phyloP scores from a whole-genome alignment of 371 early-diverging fungal genomes.

The Mortierella sp. region DNA sequence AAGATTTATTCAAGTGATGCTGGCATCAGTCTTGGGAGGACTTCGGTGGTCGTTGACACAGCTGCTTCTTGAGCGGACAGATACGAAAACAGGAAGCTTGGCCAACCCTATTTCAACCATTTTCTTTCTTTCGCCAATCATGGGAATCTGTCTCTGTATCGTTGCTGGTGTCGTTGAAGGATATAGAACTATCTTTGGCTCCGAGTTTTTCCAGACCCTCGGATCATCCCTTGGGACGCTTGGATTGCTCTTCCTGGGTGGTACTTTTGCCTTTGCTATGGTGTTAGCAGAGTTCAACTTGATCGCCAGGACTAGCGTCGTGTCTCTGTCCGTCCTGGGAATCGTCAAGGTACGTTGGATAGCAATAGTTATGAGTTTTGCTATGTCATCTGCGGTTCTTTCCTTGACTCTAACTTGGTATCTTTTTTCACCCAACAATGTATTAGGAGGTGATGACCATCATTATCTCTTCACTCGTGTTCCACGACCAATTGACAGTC shows the following conservation, averaged over 20 bases:
- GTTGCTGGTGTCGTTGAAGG: constrained; percentile 75
- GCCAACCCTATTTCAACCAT: constrained; percentile 80
- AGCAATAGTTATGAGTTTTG: too few relatives aligned
- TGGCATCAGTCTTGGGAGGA: constrained; percentile 72
- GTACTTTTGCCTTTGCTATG: constrained; percentile 75
- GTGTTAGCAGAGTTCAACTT: constrained; percentile 72
- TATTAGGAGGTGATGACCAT: constrained; percentile 71
- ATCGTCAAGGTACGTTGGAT: constrained; percentile 60
- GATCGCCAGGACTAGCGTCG: constrained; percentile 72
- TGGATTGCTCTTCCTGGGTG: constrained; percentile 54
- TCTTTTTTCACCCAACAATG: too few relatives aligned
- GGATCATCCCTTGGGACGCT: constrained; percentile 32
- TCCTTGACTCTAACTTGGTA: too few relatives aligned
- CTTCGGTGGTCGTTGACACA: constrained; percentile 77
- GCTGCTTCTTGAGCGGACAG: constrained; percentile 59
- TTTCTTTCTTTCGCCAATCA: constrained; percentile 79
- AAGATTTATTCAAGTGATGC: constrained; percentile 68
- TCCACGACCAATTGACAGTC: constrained; percentile 69
- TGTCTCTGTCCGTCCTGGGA: constrained; percentile 77
- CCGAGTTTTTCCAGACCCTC: constrained; percentile 26
- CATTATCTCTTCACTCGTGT: constrained; percentile 62
- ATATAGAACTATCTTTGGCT: constrained; percentile 59
- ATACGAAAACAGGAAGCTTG: constrained; percentile 58
- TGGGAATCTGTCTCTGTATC: constrained; percentile 71
- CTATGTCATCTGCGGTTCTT: too few relatives aligned